Evolutionary conservation across 495 filamentous ascomycete species (phyloP), one percentile per base, ranked within the genome.

Genomic region (Delitschia confertaspora): DNA sequence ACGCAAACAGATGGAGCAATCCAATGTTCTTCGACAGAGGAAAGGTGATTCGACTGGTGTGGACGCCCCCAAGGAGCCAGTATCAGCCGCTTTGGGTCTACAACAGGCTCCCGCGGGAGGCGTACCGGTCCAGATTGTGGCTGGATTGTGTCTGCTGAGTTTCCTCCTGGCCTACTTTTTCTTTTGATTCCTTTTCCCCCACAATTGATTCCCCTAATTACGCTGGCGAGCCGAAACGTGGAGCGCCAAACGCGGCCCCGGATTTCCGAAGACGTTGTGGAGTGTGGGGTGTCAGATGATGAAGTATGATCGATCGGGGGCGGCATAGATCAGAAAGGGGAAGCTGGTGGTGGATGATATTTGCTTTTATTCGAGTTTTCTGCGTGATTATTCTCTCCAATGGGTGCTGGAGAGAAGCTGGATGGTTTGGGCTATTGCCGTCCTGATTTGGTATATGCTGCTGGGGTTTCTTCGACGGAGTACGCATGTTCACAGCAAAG

Each of bases 131-230:
- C 81, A 88, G 62, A 73, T 85, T 38, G 82, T 82, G 38, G 91
- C 91, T 17, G 70, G 70, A 10, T 67, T 98, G 35, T 96, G 91
- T 56, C 69, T 98, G 62, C 47, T 89, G 43, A 81, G 85, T 66
- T 98, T 98, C 67, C 66, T 98, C 60, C 71, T 96, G 55, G 93
- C 85, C 2, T 98, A 94, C 63, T 73, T 95, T 55, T 84, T 98
- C 65, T 96, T 96, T 61, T 98, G 78, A 72, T 22, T 34, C 53
- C 50, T 35, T 42, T 45, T 54, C 44, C 49, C 44, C 53, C 58
- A 38, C 34, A 55, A 26, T 30, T 19, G 19, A 36, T 42, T 35
- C 42, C 35, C 41, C 42, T 42, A 29, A 3, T 18, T 11, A 10
- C 33, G 22, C 37, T 42, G 23, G 39, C 45, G 38, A 48, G 41